Conservation (phyloP, 2,329 filamentous ascomycete genomes). For the Trichoderma sp. region DNA sequence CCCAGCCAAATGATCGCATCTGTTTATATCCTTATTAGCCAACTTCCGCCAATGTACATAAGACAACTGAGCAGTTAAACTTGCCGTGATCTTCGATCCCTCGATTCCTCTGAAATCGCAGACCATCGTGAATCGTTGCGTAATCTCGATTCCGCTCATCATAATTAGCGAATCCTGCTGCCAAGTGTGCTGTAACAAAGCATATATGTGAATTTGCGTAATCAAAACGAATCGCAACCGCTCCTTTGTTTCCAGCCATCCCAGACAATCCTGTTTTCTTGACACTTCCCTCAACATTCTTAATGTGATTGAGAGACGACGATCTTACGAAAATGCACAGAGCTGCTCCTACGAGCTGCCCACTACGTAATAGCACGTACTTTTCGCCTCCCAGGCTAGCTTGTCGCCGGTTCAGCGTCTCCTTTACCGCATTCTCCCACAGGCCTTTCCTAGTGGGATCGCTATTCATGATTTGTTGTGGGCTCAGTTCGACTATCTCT, state of each 20-base stretch:
- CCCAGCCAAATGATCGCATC: constrained; percentile 89
- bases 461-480: constrained; percentile 98
- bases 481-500: constrained; percentile 96
- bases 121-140: constrained; percentile 79
- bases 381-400: constrained; percentile 67
- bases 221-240: constrained; percentile 93
- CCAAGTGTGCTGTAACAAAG: constrained; percentile 94
- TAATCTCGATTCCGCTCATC: constrained; percentile 96
- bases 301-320: constrained; percentile 77
- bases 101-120: constrained; percentile 88
- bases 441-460: constrained; percentile 82
- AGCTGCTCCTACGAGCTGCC: constrained; percentile 92
- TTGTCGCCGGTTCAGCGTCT: constrained; percentile 74
- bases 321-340: constrained; percentile 88
- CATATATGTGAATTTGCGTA: constrained; percentile 92
- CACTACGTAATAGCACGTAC: constrained; percentile 88
- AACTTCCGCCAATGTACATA: not conserved
- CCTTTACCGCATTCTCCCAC: constrained; percentile 84
- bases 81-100: constrained; percentile 87
- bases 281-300: constrained; percentile 93
- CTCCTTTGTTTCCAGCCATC: constrained; percentile 97
- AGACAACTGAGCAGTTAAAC: constrained; percentile 20
- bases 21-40: constrained; percentile 32
- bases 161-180: constrained; percentile 94
- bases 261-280: constrained; percentile 96